Percentiles rank a stretch among this genome's conserved stretches.
Conservation (phyloP, 164 flowering plant species). For the Annona squamosa region DNA sequence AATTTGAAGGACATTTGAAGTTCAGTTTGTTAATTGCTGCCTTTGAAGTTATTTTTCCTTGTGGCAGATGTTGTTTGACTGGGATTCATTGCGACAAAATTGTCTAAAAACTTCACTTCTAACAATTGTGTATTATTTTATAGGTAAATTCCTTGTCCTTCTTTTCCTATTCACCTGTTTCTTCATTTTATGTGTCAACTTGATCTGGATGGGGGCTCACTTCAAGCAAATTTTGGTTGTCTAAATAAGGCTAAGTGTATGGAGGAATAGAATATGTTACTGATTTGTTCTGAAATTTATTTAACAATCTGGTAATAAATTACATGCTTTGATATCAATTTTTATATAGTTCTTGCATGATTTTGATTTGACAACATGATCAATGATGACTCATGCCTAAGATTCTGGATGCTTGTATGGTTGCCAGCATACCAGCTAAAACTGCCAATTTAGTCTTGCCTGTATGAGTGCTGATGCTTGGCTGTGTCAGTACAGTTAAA, state of each 20-base stretch:
- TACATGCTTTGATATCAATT: not conserved
- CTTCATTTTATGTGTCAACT: not conserved
- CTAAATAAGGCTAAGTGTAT: not conserved
- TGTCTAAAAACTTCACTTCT: constrained; percentile 38
- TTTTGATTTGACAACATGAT: not conserved
- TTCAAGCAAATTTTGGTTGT: not conserved
- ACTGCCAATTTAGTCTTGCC: not conserved
- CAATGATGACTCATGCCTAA: not conserved
- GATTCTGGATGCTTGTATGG: not conserved
- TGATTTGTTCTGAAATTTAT: not conserved
- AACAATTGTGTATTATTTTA: constrained; percentile 60
- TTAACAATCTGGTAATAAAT: not conserved
- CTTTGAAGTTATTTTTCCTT: constrained; percentile 5
- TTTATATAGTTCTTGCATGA: not conserved
- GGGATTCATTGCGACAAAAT: constrained; percentile 31
- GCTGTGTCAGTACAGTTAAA: not conserved
- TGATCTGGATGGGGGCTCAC: too few relatives aligned
- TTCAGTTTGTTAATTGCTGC: not conserved
- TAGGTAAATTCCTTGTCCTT: constrained; percentile 40
- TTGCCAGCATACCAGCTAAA: not conserved
- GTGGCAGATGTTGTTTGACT: constrained; percentile 56
- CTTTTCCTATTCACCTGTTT: not conserved
- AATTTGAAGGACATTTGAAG: not conserved
- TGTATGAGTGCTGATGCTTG: not conserved
- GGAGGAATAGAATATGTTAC: not conserved